Evolutionary conservation across 2,329 filamentous ascomycete species (phyloP).

Genomic region (Trichophaea hybrida): DNA sequence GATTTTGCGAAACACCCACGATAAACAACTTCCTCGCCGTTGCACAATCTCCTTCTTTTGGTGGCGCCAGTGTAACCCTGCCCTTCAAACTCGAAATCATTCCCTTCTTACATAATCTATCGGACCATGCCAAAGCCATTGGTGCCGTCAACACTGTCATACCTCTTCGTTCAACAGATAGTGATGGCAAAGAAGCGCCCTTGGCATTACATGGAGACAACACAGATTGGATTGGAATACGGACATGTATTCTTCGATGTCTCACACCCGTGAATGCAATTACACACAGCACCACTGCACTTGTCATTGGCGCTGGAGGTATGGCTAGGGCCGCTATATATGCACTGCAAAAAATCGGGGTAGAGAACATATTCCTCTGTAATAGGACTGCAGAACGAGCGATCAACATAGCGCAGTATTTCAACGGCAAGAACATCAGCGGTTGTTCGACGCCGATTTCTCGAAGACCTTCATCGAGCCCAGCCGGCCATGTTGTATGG

Average conservation of each 20-base stretch:
- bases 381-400: constrained; percentile 58
- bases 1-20: constrained; percentile 47
- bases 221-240: constrained; percentile 68
- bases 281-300: constrained; percentile 40
- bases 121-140: constrained; percentile 57
- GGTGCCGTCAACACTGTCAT: constrained; percentile 65
- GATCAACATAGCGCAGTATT: constrained; percentile 52
- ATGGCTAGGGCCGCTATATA: constrained; percentile 70
- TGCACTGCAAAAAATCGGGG: constrained; percentile 61
- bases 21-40: constrained; percentile 50
- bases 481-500: constrained; percentile 37
- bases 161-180: constrained; percentile 50
- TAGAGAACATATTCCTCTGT: constrained; percentile 59
- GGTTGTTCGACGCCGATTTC: not conserved
- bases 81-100: constrained; percentile 63
- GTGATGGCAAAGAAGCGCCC: constrained; percentile 14
- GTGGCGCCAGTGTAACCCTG: constrained; percentile 55
- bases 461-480: constrained; percentile 29
- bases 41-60: constrained; percentile 52
- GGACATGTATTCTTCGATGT: constrained; percentile 56
- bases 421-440: constrained; percentile 36
- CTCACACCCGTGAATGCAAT: constrained; percentile 58
- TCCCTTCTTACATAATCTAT: constrained; percentile 49
- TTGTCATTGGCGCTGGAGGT: constrained; percentile 53
- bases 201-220: constrained; percentile 59